Evolutionary conservation across 169 alveolate species (phyloP).

Genomic region (Cystoisospora suis): DNA sequence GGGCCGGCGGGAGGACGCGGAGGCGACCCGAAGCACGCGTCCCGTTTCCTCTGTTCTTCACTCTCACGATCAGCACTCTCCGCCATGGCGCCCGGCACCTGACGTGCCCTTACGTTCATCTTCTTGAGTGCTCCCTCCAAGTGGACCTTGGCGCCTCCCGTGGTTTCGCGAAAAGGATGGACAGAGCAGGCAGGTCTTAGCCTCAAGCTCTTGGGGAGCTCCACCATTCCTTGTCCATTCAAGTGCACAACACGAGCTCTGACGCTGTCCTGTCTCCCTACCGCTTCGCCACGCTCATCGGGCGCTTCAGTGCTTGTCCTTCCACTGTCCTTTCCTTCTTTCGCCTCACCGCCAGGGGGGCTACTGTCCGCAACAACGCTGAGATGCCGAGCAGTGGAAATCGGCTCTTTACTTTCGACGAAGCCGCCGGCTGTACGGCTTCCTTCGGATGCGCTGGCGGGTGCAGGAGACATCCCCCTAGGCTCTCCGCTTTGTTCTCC

Average conservation of each 20-base stretch:
- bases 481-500: background rate
- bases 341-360: background rate
- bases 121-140: background rate
- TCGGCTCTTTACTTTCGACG: no score
- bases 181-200: background rate
- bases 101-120: background rate
- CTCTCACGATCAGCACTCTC: background rate
- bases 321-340: background rate
- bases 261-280: no score
- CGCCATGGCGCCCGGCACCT: background rate
- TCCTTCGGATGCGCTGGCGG: background rate
- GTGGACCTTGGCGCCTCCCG: background rate
- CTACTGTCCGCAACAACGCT: no score
- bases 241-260: background rate
- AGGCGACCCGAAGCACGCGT: no score
- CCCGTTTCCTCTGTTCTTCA: background rate
- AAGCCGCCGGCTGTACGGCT: no score
- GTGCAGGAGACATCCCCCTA: background rate
- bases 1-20: no score
- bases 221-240: background rate
- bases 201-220: background rate
- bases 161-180: background rate
- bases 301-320: background rate
- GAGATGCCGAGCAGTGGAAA: no score
- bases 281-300: no score